phyloP scores from a whole-genome alignment of 148 eudicot genomes.

The Persicaria tinctoria region DNA sequence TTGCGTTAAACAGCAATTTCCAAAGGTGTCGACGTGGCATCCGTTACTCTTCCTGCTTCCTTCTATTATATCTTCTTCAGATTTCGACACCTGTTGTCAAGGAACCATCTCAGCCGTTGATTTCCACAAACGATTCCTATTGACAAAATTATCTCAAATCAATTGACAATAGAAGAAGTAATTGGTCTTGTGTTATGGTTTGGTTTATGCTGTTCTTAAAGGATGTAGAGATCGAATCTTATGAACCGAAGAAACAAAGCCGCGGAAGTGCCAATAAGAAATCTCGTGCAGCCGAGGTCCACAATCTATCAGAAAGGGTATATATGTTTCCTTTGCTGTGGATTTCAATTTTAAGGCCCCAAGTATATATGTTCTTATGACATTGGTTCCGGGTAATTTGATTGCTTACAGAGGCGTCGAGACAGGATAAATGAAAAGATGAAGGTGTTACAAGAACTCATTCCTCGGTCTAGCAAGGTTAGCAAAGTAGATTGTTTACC shows the following conservation, averaged over 20 bases:
- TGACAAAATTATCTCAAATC: too few relatives aligned
- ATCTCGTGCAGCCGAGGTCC: slow-evolving; percentile 95
- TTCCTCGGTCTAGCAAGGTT: slow-evolving; percentile 84
- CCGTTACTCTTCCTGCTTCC: not conserved
- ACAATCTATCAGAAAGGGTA: slow-evolving; percentile 87
- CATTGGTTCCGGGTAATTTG: not conserved
- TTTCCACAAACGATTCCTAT: not conserved
- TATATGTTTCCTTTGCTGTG: slow-evolving; percentile 7
- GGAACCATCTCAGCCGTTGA: not conserved
- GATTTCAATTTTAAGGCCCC: not conserved
- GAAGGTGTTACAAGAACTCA: slow-evolving; percentile 78
- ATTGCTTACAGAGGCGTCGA: slow-evolving; percentile 58
- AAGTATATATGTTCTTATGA: not conserved
- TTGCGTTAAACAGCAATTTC: not conserved
- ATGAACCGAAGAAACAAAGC: slow-evolving; percentile 38
- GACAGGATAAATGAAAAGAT: slow-evolving; percentile 86
- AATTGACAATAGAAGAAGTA: too few relatives aligned
- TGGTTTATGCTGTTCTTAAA: not conserved
- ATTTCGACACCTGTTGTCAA: not conserved
- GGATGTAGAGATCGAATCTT: slow-evolving; percentile 60
- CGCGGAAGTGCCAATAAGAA: slow-evolving; percentile 57
- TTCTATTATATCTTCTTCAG: not conserved
- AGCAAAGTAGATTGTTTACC: not conserved
- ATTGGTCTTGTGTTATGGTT: too few relatives aligned
- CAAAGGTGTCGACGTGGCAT: not conserved